Evolutionary conservation across 169 alveolate genomes (phyloP).

Genomic region (Eimeria praecox): DNA sequence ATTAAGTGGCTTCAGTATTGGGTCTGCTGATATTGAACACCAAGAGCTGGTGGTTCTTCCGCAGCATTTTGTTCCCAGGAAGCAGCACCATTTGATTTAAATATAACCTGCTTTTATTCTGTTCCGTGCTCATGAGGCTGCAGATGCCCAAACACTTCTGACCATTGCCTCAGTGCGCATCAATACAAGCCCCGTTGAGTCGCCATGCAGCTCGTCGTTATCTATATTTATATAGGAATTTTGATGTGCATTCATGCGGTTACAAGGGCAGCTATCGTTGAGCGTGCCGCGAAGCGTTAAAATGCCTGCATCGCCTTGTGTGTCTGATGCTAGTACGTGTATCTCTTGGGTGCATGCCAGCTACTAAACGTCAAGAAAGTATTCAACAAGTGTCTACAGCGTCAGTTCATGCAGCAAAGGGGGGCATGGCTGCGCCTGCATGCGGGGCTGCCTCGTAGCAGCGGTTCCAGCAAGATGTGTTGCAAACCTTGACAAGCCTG

Average conservation of each 20-base stretch:
- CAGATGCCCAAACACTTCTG: neutral
- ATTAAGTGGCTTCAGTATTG: neutral
- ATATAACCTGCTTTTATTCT: too few relatives aligned
- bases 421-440: neutral
- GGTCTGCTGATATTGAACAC: too few relatives aligned
- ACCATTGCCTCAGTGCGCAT: neutral
- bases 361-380: neutral
- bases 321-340: neutral
- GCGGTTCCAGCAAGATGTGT: neutral
- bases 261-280: neutral
- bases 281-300: neutral
- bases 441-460: neutral
- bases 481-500: neutral
- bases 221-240: neutral
- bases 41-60: neutral
- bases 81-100: too few relatives aligned
- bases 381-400: neutral
- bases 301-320: neutral
- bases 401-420: neutral
- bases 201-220: neutral
- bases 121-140: neutral
- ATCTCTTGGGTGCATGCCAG: neutral
- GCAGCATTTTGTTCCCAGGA: neutral
- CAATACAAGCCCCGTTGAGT: neutral
- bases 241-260: neutral